Base-by-base conservation (phyloP, 2,329 filamentous ascomycete species). In the Zymoseptoria crescenta region DNA sequence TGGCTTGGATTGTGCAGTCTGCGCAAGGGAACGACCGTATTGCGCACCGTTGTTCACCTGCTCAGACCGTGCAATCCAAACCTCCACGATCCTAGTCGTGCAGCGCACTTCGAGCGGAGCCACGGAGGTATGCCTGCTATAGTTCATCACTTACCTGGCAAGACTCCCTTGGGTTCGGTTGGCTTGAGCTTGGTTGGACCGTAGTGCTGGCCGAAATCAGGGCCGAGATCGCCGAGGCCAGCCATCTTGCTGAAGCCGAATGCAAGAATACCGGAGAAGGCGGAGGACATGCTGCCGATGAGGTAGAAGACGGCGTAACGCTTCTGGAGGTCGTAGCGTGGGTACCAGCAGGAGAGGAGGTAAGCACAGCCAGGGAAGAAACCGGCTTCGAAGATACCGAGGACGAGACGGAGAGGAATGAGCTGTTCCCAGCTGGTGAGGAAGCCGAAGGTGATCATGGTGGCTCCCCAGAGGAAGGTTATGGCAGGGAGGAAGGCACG, bases 391-490 rank as follows among this genome's bases (percentile, higher is more conserved):
- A 88, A 78, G 1, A 86, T 62, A 54, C 87, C 87, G 16, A 88
- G 77, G 1, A 89, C 57, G 0, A 84, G 73, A 51, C 86, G 76
- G 48, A 86, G 72, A 0, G 75, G 83, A 0, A 83, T 75, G 56
- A 88, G 71, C 24, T 80, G 69, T 1, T 70, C 65, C 74, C 80
- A 86, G 10, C 74, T 74, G 45, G 79, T 73, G 52, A 80, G 76
- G 59, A 88, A 88, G 7, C 83, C 86, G 79, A 88, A 86, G 2
- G 83, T 64, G 20, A 87, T 81, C 81, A 87, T 86, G 51, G 80
- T 75, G 1, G 69, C 73, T 7, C 85, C 85, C 85, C 85, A 88
- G 3, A 80, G 66, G 1, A 84, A 59, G 2, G 81, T 70, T 51
- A 74, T 71, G n/a, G 64, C 57, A 0, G 72, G 69, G 8, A 74